Evolutionary conservation across 1,139 yeast species (phyloP).

Genomic region (Yamadazyma spencermartinsiae): DNA sequence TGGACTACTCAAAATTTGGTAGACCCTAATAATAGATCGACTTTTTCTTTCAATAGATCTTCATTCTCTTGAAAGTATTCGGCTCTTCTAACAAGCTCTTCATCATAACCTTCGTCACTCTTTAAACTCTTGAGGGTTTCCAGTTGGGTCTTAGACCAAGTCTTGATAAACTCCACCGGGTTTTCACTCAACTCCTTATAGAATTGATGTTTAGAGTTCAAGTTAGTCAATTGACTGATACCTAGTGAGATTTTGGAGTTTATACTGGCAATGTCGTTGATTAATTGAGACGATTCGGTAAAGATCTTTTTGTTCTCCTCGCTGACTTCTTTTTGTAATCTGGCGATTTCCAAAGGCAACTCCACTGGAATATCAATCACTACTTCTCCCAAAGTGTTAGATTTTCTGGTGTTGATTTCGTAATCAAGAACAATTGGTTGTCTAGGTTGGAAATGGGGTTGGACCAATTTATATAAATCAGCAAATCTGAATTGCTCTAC

Average conservation of each 20-base stretch:
- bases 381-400: constrained; percentile 77
- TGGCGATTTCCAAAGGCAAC: constrained; percentile 47
- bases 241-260: constrained; percentile 64
- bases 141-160: constrained; percentile 74
- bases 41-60: constrained; percentile 65
- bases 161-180: constrained; percentile 73
- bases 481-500: constrained; percentile 60
- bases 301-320: constrained; percentile 41
- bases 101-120: constrained; percentile 89
- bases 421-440: constrained; percentile 79
- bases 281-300: constrained; percentile 42
- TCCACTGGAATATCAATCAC: constrained; percentile 75
- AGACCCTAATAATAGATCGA: constrained; percentile 63
- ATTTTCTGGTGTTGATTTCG: constrained; percentile 70
- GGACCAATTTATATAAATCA: constrained; percentile 70
- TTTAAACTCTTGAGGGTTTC: constrained; percentile 73
- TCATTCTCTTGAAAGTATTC: constrained; percentile 76
- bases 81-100: constrained; percentile 83
- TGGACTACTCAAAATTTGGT: constrained; percentile 20
- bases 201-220: constrained; percentile 52
- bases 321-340: constrained; percentile 38
- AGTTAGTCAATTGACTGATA: constrained; percentile 64
- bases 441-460: constrained; percentile 63
- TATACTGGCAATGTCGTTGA: constrained; percentile 52
- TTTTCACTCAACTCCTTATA: constrained; percentile 71